Evolutionary conservation across 1,139 yeast genomes (phyloP).

Genomic region (Pichia sp.): DNA sequence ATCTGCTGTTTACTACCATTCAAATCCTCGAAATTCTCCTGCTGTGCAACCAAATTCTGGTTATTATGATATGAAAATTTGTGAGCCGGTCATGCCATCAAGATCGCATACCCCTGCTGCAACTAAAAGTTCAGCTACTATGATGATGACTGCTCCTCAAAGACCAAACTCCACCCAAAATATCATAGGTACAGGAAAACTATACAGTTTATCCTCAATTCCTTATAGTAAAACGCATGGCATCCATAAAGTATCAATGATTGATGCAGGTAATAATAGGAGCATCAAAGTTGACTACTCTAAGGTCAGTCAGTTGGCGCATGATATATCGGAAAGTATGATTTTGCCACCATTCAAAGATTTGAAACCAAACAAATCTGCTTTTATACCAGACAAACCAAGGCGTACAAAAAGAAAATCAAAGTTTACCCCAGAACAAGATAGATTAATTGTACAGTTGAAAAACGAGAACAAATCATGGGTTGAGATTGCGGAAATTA

Average conservation of each 20-base stretch:
- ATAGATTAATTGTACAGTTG: conserved; percentile 52
- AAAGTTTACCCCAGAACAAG: conserved; percentile 64
- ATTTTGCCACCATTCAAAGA: conserved; percentile 36
- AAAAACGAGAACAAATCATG: conserved; percentile 61
- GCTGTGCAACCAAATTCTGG: not conserved
- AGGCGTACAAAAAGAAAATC: conserved; percentile 54
- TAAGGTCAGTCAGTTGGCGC: conserved; percentile 21
- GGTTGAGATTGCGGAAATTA: conserved; percentile 66
- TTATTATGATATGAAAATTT: not conserved
- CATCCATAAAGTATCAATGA: conserved; percentile 4
- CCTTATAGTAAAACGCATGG: too few relatives aligned
- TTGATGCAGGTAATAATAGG: conserved; percentile 12
- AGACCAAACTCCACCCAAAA: not conserved
- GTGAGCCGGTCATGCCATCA: not conserved
- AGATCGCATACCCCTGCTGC: not conserved
- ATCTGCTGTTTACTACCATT: not conserved
- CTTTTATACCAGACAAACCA: conserved; percentile 25
- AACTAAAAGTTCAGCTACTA: not conserved
- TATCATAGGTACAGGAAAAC: too few relatives aligned
- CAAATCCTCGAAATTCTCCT: not conserved
- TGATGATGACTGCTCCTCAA: not conserved
- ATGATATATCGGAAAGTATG: conserved; percentile 26
- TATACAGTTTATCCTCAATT: too few relatives aligned
- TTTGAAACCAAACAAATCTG: conserved; percentile 24
- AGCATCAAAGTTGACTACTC: conserved; percentile 16